Evolutionary conservation across 306 rosid species (phyloP), one percentile per base, ranked within the genome.

Genomic region (Coriaria nepalensis): DNA sequence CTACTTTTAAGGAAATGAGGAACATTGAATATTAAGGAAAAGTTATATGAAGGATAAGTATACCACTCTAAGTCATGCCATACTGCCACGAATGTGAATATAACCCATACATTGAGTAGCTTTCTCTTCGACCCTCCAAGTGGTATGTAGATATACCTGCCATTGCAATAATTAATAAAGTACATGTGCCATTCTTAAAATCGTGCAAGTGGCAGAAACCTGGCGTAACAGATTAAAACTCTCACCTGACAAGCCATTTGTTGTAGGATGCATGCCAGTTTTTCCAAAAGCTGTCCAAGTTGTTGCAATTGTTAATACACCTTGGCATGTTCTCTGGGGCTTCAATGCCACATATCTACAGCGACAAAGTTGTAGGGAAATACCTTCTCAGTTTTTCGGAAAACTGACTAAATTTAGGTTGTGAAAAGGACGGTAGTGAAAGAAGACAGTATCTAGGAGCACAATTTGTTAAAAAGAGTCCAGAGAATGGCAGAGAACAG

Each of bases 61-160:
- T 84, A 88, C 97, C 93, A 88, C 67, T 88, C 97, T 63, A 88
- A 70, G 67, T 88, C 97, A 75, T 81, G 95, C 97, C 86, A 88
- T 62, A 88, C 36, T 8, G 95, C 90, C 59, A 88, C 95, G 71
- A 88, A 88, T 29, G 95, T 77, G 80, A 88, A 88, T 64, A 88
- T 55, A 64, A 73, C 86, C 97, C 97, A 88, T 11, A 88, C 74
- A 41, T 76, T 88, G 51, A 84, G 73, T 38, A 84, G 72, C 68
- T 84, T 88, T 59, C 68, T 88, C 57, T 44, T 77, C 49, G 93
- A 64, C 41, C 95, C 97, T 50, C 95, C 95, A 41, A 88, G 82
- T 68, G 95, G 93, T 62, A 88, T 79, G 79, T 88, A 88, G 72
- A 84, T 59, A 51, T 88, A 84, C 93, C 97, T 88, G 68, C 54